These are phyloP conservation scores for Fusarium tuaranense DNA, from an alignment of 2,329 filamentous ascomycete species.

Conservation along the genomic window DNA sequence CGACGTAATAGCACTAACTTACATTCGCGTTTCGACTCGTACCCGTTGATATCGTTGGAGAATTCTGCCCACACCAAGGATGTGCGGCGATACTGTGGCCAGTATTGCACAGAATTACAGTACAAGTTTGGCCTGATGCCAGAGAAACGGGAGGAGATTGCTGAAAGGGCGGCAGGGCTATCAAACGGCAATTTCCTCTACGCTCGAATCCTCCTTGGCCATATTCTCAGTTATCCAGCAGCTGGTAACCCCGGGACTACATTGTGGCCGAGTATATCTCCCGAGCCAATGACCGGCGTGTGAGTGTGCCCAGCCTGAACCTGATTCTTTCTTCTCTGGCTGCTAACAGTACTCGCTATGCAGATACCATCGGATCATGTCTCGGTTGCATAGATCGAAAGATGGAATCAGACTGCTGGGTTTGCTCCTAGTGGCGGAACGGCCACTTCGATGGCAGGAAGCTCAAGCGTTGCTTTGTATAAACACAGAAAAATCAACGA, in stretches of 20 bases:
- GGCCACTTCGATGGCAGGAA: conserved; percentile 17
- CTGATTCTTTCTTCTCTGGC: background rate
- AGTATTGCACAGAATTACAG: background rate
- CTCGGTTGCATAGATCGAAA: background rate
- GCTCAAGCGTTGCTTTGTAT: conserved; percentile 23
- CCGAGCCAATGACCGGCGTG: background rate
- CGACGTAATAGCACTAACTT: conserved; percentile 11
- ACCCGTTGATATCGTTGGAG: conserved; percentile 20
- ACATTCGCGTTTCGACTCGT: background rate
- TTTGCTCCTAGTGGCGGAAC: conserved; percentile 7
- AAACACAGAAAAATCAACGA: background rate
- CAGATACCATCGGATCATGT: conserved; percentile 9
- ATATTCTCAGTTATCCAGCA: conserved; percentile 5
- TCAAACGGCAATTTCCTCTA: conserved; percentile 26
- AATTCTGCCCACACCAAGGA: conserved; percentile 11
- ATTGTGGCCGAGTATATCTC: conserved; percentile 6
- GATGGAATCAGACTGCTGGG: conserved; percentile 4
- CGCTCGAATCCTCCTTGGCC: conserved; percentile 21
- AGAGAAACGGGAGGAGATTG: background rate
- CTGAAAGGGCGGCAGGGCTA: background rate
- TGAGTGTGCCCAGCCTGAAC: background rate
- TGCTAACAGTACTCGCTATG: background rate
- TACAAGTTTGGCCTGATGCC: background rate
- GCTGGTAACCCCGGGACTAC: background rate
- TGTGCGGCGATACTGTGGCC: conserved; percentile 6